Evolutionary conservation across 257 asterid genomes (phyloP), one percentile per base, ranked within the genome.

Genomic region (Solanum raphanifolium): DNA sequence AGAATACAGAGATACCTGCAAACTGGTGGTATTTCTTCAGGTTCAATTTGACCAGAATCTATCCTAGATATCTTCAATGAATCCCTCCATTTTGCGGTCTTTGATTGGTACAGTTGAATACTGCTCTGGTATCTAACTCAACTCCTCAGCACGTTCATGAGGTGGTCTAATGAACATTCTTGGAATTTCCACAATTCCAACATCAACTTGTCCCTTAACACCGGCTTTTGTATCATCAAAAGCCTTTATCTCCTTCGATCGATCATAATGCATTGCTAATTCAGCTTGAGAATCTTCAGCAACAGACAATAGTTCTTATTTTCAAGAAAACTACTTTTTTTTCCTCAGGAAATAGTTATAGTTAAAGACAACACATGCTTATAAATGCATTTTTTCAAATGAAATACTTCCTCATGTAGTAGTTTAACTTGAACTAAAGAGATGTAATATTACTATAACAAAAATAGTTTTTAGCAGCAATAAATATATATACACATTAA

Each of bases 11-110:
- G 15, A 3, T 7, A 21, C 98, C 97, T 94, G 94, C 97, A 95
- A 86, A 89, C 74, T 60, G 87, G 52, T 1, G 98, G 98, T 90
- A 95, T 74, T 27, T 94, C 94, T 69, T 90, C 83, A 4, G 95
- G 94, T 32, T 90, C 89, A 52, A 52, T 52, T 52, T 52, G 60
- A 58, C 87, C 87, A 2, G 87, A 27, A 20, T 0, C n/a, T 23
- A 13, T 3, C 20, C 87, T 21, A 43, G 91, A 82, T 41, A 95
- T 83, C 3, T 92, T 89, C 91, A 95, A 86, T 4, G 98, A 89
- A 69, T 96, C 98, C 87, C 93, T 93, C 98, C 97, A 96, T 79
- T 91, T 93, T 2, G 93, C 96, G 15, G 21, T 29, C 36, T 68
- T 31, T 69, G 97, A 88, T 1, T 86, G 84, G 32, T 88, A 92